Evolutionary conservation across 2,329 filamentous ascomycete species (phyloP), one percentile per base, ranked within the genome.

Genomic region (Diatrype stigma): DNA sequence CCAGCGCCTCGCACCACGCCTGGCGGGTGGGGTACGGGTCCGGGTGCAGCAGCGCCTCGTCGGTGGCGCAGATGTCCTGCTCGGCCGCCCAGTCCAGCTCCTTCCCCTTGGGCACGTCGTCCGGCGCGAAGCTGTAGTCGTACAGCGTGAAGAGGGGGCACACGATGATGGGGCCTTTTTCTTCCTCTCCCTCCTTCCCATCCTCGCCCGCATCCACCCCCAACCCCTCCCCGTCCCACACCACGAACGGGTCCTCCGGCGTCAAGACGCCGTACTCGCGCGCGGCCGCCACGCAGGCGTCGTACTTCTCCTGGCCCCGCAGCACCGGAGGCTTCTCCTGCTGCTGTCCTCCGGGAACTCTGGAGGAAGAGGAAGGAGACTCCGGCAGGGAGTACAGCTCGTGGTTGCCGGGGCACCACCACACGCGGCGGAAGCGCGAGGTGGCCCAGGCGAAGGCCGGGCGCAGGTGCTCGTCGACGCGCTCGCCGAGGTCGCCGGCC

Each of bases 81-180:
- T 68, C 66, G 52, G 64, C 60, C n/a, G 69, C 69, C 69, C 69
- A 71, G 23, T 55, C 53, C 28, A 70, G 54, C 1, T 78, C 79
- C 19, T 69, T 64, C 51, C 77, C 77, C 35, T 75, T 65, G 23
- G 68, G 64, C 8, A 82, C 71, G 44, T 78, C 58, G 2, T 63
- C 67, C 0, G 80, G 80, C 0, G 79, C 70, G 63, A 82, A 83
- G 54, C 71, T 77, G 65, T 83, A 83, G 65, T 83, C 80, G 68
- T 82, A 83, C 14, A 83, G 67, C 1, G 79, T 81, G 68, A 82
- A 83, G 46, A 81, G 73, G 30, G 77, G 80, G 30, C 75, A 77
- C 38, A 83, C 72, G 35, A 82, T 53, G 6, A 68, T 75, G 5
- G 73, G 73, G 3, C 38, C 52, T 4, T 19, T 34, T 42, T 70